Conservation (phyloP, 2,329 filamentous ascomycete species). For the Fusarium concolor region DNA sequence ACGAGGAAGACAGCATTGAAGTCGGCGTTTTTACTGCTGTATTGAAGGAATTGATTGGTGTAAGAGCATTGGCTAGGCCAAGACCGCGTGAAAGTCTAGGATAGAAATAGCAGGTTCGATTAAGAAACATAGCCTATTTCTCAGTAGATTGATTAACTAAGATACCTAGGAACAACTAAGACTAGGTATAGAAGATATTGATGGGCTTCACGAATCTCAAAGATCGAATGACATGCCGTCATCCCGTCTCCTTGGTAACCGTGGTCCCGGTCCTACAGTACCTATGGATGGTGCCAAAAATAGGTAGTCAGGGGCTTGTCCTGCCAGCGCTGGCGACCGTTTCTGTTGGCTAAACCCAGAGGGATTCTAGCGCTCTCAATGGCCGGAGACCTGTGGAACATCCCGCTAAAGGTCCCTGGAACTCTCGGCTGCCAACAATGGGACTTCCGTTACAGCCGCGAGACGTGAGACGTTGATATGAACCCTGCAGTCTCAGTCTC, state of each 20-base stretch:
- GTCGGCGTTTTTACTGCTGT: too few relatives aligned
- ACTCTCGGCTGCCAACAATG: slow-evolving; percentile 7
- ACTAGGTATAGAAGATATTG: not conserved
- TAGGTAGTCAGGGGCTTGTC: slow-evolving; percentile 38
- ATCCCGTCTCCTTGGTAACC: slow-evolving; percentile 16
- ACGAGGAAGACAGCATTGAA: too few relatives aligned
- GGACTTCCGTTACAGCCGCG: slow-evolving; percentile 31
- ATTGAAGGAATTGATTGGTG: too few relatives aligned
- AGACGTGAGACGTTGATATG: slow-evolving; percentile 14
- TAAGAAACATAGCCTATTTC: not conserved
- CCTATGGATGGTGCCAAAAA: slow-evolving; percentile 16
- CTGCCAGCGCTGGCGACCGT: slow-evolving; percentile 7
- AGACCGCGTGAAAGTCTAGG: too few relatives aligned
- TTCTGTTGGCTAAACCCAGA: slow-evolving; percentile 23
- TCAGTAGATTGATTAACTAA: not conserved
- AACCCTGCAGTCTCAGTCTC: slow-evolving; percentile 14
- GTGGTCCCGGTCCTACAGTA: not conserved
- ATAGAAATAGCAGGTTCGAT: too few relatives aligned
- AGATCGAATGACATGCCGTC: slow-evolving; percentile 14
- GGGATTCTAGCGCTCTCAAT: slow-evolving; percentile 23
- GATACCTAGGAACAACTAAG: too few relatives aligned
- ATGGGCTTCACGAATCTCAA: slow-evolving; percentile 11
- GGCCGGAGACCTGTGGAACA: slow-evolving; percentile 33
- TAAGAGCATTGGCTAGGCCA: too few relatives aligned
- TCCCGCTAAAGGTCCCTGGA: slow-evolving; percentile 32